Conservation (phyloP, 2,329 filamentous ascomycete species). For the Tolypocladium inflatum region DNA sequence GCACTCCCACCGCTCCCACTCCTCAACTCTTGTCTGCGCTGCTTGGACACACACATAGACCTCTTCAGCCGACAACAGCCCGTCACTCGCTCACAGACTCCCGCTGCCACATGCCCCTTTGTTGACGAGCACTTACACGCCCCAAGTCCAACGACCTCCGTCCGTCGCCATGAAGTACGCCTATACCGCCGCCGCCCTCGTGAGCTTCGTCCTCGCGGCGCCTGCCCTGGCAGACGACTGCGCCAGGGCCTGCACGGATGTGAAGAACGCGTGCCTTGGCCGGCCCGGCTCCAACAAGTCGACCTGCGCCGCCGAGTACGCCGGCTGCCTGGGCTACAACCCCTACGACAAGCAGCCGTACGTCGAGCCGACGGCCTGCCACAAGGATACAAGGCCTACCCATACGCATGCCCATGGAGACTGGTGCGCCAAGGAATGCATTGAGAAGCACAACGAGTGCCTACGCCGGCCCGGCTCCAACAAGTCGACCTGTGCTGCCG, state of each 20-base stretch:
- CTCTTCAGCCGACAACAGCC: background rate
- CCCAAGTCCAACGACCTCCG: background rate
- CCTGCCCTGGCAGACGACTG: constrained; percentile 4
- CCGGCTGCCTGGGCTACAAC: too few species aligned
- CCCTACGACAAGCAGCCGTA: too few species aligned
- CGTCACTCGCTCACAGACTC: background rate
- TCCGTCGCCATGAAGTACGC: background rate
- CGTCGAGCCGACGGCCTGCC: too few species aligned
- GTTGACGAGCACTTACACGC: background rate
- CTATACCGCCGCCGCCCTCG: background rate
- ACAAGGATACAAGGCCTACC: too few species aligned
- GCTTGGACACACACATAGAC: background rate
- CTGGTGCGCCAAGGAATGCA: constrained; percentile 4
- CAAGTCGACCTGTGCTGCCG: constrained; percentile 12
- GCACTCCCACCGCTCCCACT: background rate
- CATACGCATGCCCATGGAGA: too few species aligned
- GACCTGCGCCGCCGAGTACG: too few species aligned
- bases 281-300: too few species aligned
- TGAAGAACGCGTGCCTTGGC: constrained; percentile 2
- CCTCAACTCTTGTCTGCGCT: background rate
- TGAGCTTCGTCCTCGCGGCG: background rate
- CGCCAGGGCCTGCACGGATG: constrained; percentile 9
- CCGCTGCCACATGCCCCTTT: background rate
- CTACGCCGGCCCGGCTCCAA: constrained; percentile 10
- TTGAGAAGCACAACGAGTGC: constrained; percentile 8